Evolutionary conservation across 495 filamentous ascomycete species (phyloP), one percentile per base, ranked within the genome.

Genomic region (Podospora bellae-mahoneyi): DNA sequence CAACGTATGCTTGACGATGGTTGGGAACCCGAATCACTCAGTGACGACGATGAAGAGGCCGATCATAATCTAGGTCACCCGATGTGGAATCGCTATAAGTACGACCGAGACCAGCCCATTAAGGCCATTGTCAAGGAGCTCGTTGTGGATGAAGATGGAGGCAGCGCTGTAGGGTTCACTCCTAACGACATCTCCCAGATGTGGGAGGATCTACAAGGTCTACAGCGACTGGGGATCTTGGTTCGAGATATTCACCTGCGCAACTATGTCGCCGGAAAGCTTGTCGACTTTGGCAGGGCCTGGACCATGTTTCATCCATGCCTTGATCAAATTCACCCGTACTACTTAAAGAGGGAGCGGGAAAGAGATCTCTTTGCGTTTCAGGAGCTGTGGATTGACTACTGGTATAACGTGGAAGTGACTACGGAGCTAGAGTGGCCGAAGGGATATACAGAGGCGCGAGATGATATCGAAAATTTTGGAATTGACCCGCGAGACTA

Each of bases 201-300:
- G 64, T 66, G 64, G 65, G 63, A 7, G 13, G 68, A 73, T 62
- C 60, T 70, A 7, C n/a, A 70, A 16, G 16, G 23, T 15, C 58
- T 73, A 26, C 60, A 68, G 64, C 48, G 34, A 16, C 39, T 73
- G 16, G 68, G 71, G 19, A 73, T 73, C 56, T 60, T 64, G 53
- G 32, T 64, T 20, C 5, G 56, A 4, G 71, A 73, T 65, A 65
- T 68, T 32, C 39, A 66, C 30, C 39, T 48, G 5, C 34, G 59
- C 26, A 73, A 73, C 71, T 73, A 70, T 56, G 34, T 66, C 5
- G 66, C 23, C 68, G 66, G 64, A 26, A 68, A 68, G 60, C 68
- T 73, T 30, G 64, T 68, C 39, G 68, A 73, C 63, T 73, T 73
- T 26, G 64, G 71, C 68, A 32, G 32, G 55, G 69, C 68, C n/a